These are phyloP conservation scores for Coemansia reversa DNA, from an alignment of 192 early-diverging fungal genomes.

Conservation along the genomic window DNA sequence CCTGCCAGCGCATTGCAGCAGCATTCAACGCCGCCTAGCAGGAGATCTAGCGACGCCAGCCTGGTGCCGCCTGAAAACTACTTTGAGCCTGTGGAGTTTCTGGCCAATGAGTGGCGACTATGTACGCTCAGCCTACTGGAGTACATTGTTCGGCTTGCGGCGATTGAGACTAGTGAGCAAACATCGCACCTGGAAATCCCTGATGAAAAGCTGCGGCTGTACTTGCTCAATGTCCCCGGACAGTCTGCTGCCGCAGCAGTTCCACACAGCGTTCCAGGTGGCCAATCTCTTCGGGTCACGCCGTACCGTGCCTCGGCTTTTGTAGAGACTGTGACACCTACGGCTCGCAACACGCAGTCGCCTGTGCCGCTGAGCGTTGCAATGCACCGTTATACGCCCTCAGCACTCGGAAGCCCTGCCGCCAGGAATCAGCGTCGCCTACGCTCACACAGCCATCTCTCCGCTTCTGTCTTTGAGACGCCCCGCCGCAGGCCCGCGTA, in stretches of 20 bases:
- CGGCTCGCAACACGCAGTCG: background rate
- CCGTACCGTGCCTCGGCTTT: background rate
- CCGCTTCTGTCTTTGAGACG: conserved; percentile 1
- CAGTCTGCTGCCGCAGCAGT: conserved; percentile 2
- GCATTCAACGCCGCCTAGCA: background rate
- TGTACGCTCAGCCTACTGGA: conserved; percentile 63
- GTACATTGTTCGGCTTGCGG: conserved; percentile 57
- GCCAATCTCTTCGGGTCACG: background rate
- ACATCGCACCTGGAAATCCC: conserved; percentile 60
- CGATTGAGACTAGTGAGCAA: conserved; percentile 67
- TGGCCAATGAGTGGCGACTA: conserved; percentile 31
- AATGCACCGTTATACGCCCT: conserved; percentile 8
- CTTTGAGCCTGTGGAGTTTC: conserved; percentile 27
- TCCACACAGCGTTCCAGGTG: background rate
- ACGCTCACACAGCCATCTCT: background rate
- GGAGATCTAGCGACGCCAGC: background rate
- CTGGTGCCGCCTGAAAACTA: conserved; percentile 3
- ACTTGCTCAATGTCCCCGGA: conserved; percentile 25
- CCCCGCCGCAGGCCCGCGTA: conserved; percentile 1
- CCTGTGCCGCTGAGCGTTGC: conserved; percentile 3
- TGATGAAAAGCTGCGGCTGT: conserved; percentile 69
- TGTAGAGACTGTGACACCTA: conserved; percentile 1
- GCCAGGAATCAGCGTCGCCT: background rate
- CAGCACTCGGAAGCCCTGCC: conserved; percentile 16
- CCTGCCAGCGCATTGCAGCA: background rate